Conservation (phyloP, 306 rosid species). For the Carpinus fangiana region DNA sequence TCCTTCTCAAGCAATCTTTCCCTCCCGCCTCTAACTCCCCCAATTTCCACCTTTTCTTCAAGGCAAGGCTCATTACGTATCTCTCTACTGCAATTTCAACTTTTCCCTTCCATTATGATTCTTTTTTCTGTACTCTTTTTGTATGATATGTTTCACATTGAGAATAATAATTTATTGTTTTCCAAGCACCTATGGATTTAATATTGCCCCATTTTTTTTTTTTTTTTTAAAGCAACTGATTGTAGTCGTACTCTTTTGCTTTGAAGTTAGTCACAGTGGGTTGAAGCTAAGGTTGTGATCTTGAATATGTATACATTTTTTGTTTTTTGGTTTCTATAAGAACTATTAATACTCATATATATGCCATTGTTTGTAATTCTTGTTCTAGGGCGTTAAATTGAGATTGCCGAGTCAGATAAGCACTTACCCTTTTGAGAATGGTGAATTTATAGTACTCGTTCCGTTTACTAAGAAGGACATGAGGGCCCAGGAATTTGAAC, state of each 20-base stretch:
- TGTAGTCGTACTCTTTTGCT: neutral
- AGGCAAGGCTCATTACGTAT: conserved; percentile 37
- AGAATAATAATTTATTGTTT: neutral
- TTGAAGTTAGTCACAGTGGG: neutral
- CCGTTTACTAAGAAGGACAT: conserved; percentile 62
- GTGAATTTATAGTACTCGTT: conserved; percentile 69
- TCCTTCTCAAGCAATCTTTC: conserved; percentile 58
- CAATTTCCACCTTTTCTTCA: conserved; percentile 79
- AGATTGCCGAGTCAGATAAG: conserved; percentile 47
- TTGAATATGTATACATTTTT: neutral
- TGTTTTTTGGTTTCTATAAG: neutral
- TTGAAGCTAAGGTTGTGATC: neutral
- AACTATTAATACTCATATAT: neutral
- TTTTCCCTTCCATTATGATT: neutral
- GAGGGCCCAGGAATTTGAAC: conserved; percentile 29
- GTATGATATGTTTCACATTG: neutral
- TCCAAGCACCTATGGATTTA: neutral
- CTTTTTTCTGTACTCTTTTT: neutral
- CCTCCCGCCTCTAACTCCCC: conserved; percentile 57
- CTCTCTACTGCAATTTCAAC: neutral
- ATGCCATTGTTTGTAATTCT: conserved; percentile 5
- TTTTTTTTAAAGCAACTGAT: neutral
- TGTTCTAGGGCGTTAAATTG: conserved; percentile 71
- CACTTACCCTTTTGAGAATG: conserved; percentile 27
- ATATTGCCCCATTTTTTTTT: neutral